Conservation (phyloP, 305 asterid species). For the Fraxinus paxiana region DNA sequence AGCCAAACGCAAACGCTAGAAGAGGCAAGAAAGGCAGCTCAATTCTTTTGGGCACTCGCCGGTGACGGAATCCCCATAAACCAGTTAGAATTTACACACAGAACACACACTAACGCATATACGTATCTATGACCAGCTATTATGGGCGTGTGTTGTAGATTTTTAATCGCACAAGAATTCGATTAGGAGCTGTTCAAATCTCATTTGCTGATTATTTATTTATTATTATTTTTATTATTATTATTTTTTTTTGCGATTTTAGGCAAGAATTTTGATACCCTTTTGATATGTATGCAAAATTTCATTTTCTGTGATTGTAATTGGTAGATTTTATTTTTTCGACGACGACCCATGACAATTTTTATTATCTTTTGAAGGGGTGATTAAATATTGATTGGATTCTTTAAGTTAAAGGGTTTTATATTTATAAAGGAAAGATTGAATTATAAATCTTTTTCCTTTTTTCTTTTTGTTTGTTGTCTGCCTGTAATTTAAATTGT, state of each 20-base stretch:
- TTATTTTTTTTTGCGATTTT: background rate
- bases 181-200: slow-evolving; percentile 46
- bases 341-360: slow-evolving; percentile 9
- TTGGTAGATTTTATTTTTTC: slow-evolving; percentile 8
- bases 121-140: slow-evolving; percentile 8
- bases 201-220: slow-evolving; percentile 16
- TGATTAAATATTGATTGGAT: background rate
- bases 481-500: background rate
- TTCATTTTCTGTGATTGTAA: slow-evolving; percentile 1
- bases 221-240: too few relatives aligned
- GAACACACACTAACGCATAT: background rate
- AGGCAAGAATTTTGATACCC: slow-evolving; percentile 31
- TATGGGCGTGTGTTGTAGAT: slow-evolving; percentile 16
- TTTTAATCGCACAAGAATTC: slow-evolving; percentile 18
- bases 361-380: background rate
- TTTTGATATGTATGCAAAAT: background rate
- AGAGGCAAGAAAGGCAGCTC: slow-evolving; percentile 21
- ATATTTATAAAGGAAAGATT: background rate
- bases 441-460: background rate
- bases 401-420: slow-evolving; percentile 2
- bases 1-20: slow-evolving; percentile 13
- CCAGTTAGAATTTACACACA: slow-evolving; percentile 8
- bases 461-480: background rate
- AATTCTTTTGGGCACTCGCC: slow-evolving; percentile 36
- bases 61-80: slow-evolving; percentile 19